Evolutionary conservation across 192 early-diverging fungal genomes (phyloP), one percentile per base, ranked within the genome.

Genomic region (Rhizophagus sp.): DNA sequence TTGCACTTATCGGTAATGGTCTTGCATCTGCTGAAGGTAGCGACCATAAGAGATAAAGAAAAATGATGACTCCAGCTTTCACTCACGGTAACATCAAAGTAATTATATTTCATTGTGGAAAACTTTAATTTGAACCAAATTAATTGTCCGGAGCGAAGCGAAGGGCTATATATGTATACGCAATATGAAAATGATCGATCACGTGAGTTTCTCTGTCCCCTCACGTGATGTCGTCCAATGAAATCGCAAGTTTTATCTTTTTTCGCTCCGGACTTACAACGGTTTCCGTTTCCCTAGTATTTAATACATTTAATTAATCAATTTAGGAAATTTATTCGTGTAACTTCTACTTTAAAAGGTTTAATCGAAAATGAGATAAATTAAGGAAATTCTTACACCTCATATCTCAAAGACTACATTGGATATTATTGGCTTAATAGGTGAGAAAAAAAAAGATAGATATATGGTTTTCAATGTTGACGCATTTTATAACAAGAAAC

Each of bases 11-110:
- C 24, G 89, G 90, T 13, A 64, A 82, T 30, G 89, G 89, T 11
- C 61, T 91, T 10, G 52, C 90, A 36, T 77, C 90, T 9, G 83
- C 85, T 1, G 90, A 91, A 75, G 89, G 90, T 1, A 83, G 81
- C 47, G 85, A 36, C 9, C 90, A 91, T 75, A 74, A 69, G 52
- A 79, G 81, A 49, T 89, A 91, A 61, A 84, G 90, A 50, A 89
- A 89, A 71, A 84, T 90, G 88, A 63, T 91, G 12, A 89, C 88
- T 76, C 90, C 90, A 10, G 86, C 88, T 13, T 91, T 91, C 36
- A 71, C 81, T 11, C 63, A 83, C 63, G 68, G 78, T 24, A 76
- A 84, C 12, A 85, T 90, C 52, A 87, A 87, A 33, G 78, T 74
- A 8, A 47, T 47, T 47, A 47, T 44, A 85, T 10, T 91, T 62